A percentile compares a stretch with the other conserved stretches of the same genome.
Evolutionary conservation across 2,329 filamentous ascomycete species (phyloP).

Genomic region (Sporothrix brasiliensis): DNA sequence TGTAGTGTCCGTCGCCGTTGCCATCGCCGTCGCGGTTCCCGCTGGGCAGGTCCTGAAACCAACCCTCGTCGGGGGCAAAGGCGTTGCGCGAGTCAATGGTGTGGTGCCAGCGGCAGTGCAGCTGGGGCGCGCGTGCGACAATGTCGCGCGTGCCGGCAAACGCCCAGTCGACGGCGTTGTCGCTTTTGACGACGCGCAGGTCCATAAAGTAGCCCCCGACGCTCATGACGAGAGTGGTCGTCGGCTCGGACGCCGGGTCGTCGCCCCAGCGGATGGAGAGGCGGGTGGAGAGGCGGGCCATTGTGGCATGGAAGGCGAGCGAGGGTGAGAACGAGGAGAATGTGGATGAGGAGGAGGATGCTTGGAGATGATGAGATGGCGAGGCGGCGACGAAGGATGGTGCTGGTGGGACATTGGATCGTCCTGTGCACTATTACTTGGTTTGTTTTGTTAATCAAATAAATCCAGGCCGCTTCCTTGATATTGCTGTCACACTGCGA

Average conservation of each 20-base stretch:
- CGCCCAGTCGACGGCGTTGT: conserved; percentile 29
- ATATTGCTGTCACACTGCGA: no score
- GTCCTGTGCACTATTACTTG: no score
- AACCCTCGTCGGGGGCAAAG: conserved; percentile 28
- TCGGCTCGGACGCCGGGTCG: conserved; percentile 25
- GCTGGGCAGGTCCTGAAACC: conserved; percentile 25
- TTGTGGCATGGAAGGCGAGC: not conserved
- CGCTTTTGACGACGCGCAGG: conserved; percentile 28
- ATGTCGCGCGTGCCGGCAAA: conserved; percentile 30
- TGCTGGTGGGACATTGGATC: no score
- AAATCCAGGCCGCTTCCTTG: no score
- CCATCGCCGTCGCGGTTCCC: conserved; percentile 7
- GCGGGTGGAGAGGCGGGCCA: conserved; percentile 29
- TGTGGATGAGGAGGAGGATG: not conserved
- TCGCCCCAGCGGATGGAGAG: conserved; percentile 32
- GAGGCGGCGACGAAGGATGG: no score
- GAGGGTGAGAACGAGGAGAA: not conserved
- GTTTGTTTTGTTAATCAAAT: no score
- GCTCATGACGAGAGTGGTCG: conserved; percentile 26
- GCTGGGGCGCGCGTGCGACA: not conserved
- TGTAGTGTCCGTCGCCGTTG: no score
- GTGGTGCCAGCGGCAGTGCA: conserved; percentile 31
- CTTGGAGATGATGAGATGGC: no score
- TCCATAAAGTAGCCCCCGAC: conserved; percentile 30
- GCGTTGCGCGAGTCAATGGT: conserved; percentile 27